phyloP scores from a whole-genome alignment of 352 stramenopile species.

The Phytophthora chlamydospora region DNA sequence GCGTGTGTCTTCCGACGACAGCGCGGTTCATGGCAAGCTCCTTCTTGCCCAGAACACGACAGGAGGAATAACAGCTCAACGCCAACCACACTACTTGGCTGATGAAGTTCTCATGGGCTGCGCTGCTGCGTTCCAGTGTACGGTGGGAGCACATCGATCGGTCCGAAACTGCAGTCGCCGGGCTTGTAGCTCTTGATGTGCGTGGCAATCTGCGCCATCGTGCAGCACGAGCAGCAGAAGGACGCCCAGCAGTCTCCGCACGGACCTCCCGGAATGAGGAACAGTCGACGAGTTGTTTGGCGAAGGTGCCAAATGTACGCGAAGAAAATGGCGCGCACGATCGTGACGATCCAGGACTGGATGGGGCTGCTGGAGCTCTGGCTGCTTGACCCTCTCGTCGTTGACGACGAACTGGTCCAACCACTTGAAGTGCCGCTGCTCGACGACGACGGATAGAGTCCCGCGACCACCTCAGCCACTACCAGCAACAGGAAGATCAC shows the following conservation, averaged over 20 bases:
- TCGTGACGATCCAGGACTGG: constrained; percentile 27
- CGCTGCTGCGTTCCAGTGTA: constrained; percentile 25
- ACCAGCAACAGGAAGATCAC: constrained; percentile 36
- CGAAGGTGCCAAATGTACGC: constrained; percentile 48
- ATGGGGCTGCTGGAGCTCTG: constrained; percentile 19
- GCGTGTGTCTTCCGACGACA: no score
- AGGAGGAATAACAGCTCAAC: no score
- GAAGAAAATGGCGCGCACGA: constrained; percentile 33
- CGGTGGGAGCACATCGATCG: constrained; percentile 41
- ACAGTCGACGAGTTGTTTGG: constrained; percentile 41
- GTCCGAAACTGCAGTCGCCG: constrained; percentile 46
- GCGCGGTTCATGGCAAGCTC: no score
- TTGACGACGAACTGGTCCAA: constrained; percentile 10
- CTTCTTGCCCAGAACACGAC: no score
- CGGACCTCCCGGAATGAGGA: constrained; percentile 29
- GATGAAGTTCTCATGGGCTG: constrained; percentile 9
- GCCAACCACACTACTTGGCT: no score
- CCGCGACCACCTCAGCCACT: constrained; percentile 39
- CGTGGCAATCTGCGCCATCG: constrained; percentile 52
- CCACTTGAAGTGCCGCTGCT: neutral
- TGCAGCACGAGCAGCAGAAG: constrained; percentile 42
- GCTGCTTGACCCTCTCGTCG: constrained; percentile 1
- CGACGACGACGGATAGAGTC: constrained; percentile 7
- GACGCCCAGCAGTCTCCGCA: constrained; percentile 38
- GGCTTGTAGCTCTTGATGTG: constrained; percentile 61